A percentile compares a stretch with the other conserved stretches of the same genome.
These are phyloP conservation scores for Pyrus communis DNA, from an alignment of 306 rosid genomes.

Conservation along the genomic window DNA sequence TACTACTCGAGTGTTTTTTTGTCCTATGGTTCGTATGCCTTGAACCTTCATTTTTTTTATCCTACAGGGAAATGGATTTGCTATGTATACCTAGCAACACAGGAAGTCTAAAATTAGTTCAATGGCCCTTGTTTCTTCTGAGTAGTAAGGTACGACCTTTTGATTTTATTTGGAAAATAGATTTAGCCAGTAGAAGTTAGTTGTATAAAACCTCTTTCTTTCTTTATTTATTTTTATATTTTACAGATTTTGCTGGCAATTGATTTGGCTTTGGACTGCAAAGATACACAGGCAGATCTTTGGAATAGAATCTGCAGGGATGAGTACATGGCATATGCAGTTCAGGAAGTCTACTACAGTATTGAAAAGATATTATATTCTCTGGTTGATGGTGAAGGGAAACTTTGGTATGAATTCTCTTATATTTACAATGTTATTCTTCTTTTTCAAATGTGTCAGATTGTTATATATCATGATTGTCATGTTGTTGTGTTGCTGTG, in stretches of 20 bases:
- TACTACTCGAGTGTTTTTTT: neutral
- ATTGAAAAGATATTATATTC: conserved; percentile 78
- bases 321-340: conserved; percentile 95
- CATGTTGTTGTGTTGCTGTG: neutral
- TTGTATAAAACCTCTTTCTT: conserved; percentile 7
- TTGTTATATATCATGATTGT: neutral
- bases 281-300: conserved; percentile 75
- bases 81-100: conserved; percentile 87
- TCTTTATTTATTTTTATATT: neutral
- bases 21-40: conserved; percentile 4
- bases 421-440: neutral
- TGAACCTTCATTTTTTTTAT: conserved; percentile 11
- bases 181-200: neutral
- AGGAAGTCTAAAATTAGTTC: conserved; percentile 82
- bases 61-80: conserved; percentile 82
- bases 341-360: conserved; percentile 75
- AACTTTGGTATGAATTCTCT: conserved; percentile 62
- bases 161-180: conserved; percentile 3
- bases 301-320: conserved; percentile 87
- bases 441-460: neutral
- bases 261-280: conserved; percentile 91
- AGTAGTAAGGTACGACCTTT: conserved; percentile 71
- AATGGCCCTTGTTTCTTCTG: conserved; percentile 97
- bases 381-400: conserved; percentile 77
- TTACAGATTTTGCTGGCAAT: conserved; percentile 79